These are phyloP conservation scores for Pleurotus citrinopileatus DNA, from an alignment of 768 basidiomycete species.

Conservation along the genomic window DNA sequence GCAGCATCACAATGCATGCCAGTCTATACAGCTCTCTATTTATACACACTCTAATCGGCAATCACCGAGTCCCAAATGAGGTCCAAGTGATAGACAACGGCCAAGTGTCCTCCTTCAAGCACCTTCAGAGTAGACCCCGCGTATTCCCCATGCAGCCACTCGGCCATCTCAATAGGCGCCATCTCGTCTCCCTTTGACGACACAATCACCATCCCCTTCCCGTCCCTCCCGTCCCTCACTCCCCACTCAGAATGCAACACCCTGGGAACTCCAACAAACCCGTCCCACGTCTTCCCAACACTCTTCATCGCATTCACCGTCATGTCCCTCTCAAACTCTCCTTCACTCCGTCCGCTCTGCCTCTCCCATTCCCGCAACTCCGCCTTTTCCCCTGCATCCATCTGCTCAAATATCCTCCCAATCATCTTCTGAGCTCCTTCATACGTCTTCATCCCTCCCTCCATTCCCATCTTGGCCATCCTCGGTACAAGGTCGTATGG, in stretches of 20 bases:
- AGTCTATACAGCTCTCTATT: neutral
- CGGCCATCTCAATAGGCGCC: constrained; percentile 28
- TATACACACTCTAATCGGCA: neutral
- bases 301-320: constrained; percentile 36
- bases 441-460: constrained; percentile 28
- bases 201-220: constrained; percentile 35
- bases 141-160: constrained; percentile 37
- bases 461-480: constrained; percentile 25
- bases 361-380: constrained; percentile 38
- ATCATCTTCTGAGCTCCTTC: constrained; percentile 36
- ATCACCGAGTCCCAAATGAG: constrained; percentile 32
- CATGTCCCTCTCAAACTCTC: constrained; percentile 32
- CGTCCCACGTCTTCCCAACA: constrained; percentile 41
- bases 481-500: constrained; percentile 30
- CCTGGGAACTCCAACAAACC: constrained; percentile 31
- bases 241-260: constrained; percentile 45
- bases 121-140: constrained; percentile 33
- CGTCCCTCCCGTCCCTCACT: constrained; percentile 33
- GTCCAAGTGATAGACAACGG: constrained; percentile 32
- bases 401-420: constrained; percentile 29
- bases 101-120: constrained; percentile 40
- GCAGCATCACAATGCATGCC: constrained; percentile 19
- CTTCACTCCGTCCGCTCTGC: constrained; percentile 32
- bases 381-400: constrained; percentile 29
- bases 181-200: constrained; percentile 31